phyloP scores from a whole-genome alignment of 1,139 yeast species.

The Yamadazyma spencermartinsiae region DNA sequence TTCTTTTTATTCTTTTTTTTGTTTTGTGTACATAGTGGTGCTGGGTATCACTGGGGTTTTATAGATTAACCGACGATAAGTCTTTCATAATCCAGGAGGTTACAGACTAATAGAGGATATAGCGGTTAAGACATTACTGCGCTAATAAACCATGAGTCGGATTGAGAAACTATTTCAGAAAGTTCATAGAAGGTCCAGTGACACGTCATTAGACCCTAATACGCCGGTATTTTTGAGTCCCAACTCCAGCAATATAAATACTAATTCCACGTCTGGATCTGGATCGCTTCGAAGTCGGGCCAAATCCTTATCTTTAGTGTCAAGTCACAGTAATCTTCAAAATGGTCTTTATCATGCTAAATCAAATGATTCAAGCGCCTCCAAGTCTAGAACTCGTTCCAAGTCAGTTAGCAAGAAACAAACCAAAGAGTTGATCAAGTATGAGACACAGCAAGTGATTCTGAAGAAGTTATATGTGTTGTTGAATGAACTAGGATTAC shows the following conservation, averaged over 20 bases:
- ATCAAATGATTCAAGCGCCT: neutral
- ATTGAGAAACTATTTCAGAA: constrained; percentile 16
- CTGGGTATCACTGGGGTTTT: too few relatives aligned
- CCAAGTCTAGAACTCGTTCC: constrained; percentile 17
- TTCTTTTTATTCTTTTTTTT: too few relatives aligned
- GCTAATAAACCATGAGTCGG: too few relatives aligned
- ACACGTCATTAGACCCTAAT: constrained; percentile 14
- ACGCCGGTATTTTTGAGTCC: constrained; percentile 7
- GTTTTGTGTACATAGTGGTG: too few relatives aligned
- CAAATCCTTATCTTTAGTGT: constrained; percentile 16
- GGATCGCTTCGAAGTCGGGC: constrained; percentile 14
- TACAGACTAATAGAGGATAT: too few relatives aligned
- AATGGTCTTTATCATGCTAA: constrained; percentile 5
- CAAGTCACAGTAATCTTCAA: constrained; percentile 3
- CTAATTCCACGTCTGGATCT: neutral
- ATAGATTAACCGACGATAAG: too few relatives aligned
- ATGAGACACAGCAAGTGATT: constrained; percentile 40
- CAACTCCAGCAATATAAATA: constrained; percentile 6
- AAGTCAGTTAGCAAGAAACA: constrained; percentile 27
- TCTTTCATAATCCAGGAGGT: too few relatives aligned
- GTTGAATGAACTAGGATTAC: constrained; percentile 42
- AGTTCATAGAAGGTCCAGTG: constrained; percentile 20
- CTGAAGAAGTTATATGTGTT: constrained; percentile 36
- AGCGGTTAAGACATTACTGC: too few relatives aligned
- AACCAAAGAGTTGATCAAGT: constrained; percentile 41